Base-by-base conservation (phyloP, 192 early-diverging fungal species). In the Powellomyces hirtus region DNA sequence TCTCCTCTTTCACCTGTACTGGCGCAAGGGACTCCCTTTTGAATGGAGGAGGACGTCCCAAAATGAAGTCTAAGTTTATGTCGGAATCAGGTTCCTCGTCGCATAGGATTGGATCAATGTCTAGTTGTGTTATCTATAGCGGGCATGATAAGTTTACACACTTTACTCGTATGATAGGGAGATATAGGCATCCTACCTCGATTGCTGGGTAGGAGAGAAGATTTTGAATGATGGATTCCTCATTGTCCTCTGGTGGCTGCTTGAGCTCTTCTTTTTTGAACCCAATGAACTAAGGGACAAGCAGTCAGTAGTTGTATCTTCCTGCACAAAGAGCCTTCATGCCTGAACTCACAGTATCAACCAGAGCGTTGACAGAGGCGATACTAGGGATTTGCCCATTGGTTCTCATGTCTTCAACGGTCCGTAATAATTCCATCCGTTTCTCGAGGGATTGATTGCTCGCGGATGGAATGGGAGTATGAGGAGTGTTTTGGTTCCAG, bases 11-110 rank as follows among this genome's bases (percentile, higher is more conserved):
- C 6, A 24, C 56, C n/a, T 30, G 38, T 14, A 10, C 34, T 40
- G 22, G 37, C 20, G n/a, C 27, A 4, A 14, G 35, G n/a, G 73
- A 61, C 38, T 82, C 78, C 50, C 55, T 40, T 11, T 40, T 52
- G 49, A 79, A 63, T 4, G 81, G 73, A 0, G 70, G 71, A 35
- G 82, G 79, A 29, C 82, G 70, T 8, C 55, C 73, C 6, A 76
- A 24, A 34, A 84, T 26, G 20, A 71, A 44, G 14, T 42, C 38
- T 4, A 81, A 51, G 46, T 79, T 70, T n/a, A 77, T 53, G 26
- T 64, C 66, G 11, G 53, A 38, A 13, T 53, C 52, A 2, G 77
- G 74, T 59, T 76, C 73, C 18, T 56, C 57, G 34, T 30, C 33
- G 22, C 50, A 31, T 13, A 76, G 33, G 27, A 79, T 69, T 18